Base-by-base conservation (phyloP, 2,329 filamentous ascomycete species). In the Aureobasidium sp. region DNA sequence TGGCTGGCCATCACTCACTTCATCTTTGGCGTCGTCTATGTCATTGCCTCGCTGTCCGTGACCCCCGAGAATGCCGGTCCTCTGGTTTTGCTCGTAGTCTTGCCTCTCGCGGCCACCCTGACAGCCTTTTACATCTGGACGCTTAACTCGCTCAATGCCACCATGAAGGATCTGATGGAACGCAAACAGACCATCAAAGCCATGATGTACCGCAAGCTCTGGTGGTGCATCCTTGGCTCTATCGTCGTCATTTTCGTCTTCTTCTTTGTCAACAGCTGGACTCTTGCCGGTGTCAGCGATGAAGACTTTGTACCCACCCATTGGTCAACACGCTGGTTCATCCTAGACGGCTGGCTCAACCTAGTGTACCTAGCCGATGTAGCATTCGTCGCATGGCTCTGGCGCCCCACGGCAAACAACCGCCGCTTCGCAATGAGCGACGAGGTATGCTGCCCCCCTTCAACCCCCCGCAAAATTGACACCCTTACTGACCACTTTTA, bases 111-210 rank as follows among this genome's bases (percentile, higher is more conserved):
- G 3, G 92, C 85, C 51, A 97, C 94, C 0, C 78, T 99, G 65
- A 99, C 94, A 20, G 92, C 90, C 12, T 99, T 99, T 76, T 99
- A 99, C 75, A 90, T 99, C 64, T 99, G 94, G 94, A 99, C 94
- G 0, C 82, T 99, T 66, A 97, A 97, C 78, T 95, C 92, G 25
- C 83, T 99, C 63, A 96, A 93, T 74, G 82, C 88, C 63, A 99
- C 94, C 0, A 93, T 97, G 79, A 97, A 97, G 77, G 93, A 97
- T 70, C 83, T 99, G n/a, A 83, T 89, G 61, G 90, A 96, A 70
- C 87, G 94, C 67, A 97, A 96, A 77, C 94, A 99, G 77, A 88
- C 89, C 69, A 87, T 88, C 69, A 99, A 99, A 74, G 91, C 92
- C 52, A 76, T 84, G 76, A 99, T 99, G 95, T 99, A 97, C 78